Conservation (phyloP, 2,329 filamentous ascomycete species). For the Exophiala dermatitidis region DNA sequence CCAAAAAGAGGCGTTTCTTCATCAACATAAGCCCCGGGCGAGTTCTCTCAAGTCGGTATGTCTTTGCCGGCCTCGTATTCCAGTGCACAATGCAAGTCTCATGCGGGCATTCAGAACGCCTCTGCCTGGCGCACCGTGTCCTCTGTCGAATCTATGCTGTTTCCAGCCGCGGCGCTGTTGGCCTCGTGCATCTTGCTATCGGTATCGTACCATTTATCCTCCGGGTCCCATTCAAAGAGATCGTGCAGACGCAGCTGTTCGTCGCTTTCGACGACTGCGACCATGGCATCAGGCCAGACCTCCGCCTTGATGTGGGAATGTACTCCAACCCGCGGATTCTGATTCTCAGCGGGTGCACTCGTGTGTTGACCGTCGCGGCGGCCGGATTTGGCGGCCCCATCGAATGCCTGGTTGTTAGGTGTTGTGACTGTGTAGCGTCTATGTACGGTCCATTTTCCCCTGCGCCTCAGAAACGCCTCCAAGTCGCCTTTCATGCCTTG, state of each 20-base stretch:
- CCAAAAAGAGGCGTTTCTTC: too few relatives aligned
- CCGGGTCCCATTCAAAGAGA: slow-evolving; percentile 19
- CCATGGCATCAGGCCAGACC: not conserved
- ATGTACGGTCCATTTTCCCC: slow-evolving; percentile 15
- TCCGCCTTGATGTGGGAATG: not conserved
- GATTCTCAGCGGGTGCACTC: not conserved
- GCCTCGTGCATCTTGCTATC: not conserved
- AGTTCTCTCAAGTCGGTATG: too few relatives aligned
- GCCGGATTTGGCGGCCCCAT: too few relatives aligned
- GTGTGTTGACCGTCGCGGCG: too few relatives aligned
- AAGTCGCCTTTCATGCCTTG: slow-evolving; percentile 17
- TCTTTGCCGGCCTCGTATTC: too few relatives aligned
- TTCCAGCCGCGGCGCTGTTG: not conserved
- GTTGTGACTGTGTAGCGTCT: not conserved
- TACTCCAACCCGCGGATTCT: not conserved
- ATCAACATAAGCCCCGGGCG: too few relatives aligned
- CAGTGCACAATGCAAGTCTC: not conserved
- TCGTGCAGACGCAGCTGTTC: slow-evolving; percentile 17
- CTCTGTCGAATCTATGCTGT: not conserved
- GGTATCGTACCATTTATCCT: slow-evolving; percentile 14
- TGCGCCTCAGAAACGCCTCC: slow-evolving; percentile 9
- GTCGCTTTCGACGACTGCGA: slow-evolving; percentile 3
- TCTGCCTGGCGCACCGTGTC: slow-evolving; percentile 11
- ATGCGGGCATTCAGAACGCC: slow-evolving; percentile 6
- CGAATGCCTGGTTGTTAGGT: too few relatives aligned